Conservation (phyloP, 306 rosid species). For the Casuarina cunninghamiana region DNA sequence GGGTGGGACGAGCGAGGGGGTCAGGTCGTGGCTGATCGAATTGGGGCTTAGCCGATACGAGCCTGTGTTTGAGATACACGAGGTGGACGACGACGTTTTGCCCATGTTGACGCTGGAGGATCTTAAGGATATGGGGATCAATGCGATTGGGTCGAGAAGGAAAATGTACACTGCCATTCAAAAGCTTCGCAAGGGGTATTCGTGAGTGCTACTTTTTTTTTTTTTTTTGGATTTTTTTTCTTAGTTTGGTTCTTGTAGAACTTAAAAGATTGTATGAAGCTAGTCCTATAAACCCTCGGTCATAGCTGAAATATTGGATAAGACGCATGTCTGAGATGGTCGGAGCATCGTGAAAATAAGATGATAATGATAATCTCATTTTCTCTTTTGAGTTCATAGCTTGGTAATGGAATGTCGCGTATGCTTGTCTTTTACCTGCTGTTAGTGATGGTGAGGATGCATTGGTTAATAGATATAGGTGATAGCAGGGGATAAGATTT, state of each 20-base stretch:
- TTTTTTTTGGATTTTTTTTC: too few relatives aligned
- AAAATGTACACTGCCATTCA: slow-evolving; percentile 67
- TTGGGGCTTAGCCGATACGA: slow-evolving; percentile 67
- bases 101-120: slow-evolving; percentile 77
- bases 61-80: slow-evolving; percentile 75
- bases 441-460: background rate
- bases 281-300: slow-evolving; percentile 12
- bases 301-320: slow-evolving; percentile 5
- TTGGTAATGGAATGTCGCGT: background rate
- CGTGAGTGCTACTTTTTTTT: slow-evolving; percentile 18
- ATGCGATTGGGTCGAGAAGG: slow-evolving; percentile 71
- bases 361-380: background rate
- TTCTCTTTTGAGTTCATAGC: background rate
- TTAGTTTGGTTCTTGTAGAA: background rate
- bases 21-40: slow-evolving; percentile 58
- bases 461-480: background rate
- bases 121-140: slow-evolving; percentile 79
- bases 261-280: slow-evolving; percentile 9
- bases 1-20: slow-evolving; percentile 39
- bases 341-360: slow-evolving; percentile 7
- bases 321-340: slow-evolving; percentile 25
- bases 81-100: slow-evolving; percentile 71
- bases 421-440: background rate
- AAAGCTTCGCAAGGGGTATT: slow-evolving; percentile 59
- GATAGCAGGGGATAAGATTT: background rate